Evolutionary conservation across 2,329 filamentous ascomycete genomes (phyloP), one percentile per base, ranked within the genome.

Genomic region (Claviceps pazoutovae): DNA sequence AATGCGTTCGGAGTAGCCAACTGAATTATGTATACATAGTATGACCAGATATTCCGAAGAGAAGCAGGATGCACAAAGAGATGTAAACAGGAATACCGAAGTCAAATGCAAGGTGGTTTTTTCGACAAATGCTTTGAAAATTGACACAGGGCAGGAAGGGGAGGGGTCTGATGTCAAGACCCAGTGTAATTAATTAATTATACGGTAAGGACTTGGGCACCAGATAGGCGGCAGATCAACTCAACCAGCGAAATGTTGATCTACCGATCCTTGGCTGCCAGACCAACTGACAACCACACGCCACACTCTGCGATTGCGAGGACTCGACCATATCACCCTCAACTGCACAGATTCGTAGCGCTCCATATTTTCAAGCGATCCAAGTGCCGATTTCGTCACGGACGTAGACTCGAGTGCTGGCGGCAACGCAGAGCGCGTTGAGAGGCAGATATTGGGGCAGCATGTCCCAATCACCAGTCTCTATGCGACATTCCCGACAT

Each of bases 401-500:
- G 26, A 5, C 16, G 9, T 34, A 13, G 37, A 44, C 52, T 51
- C 26, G 19, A 36, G 46, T 46, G n/a, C 38, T 14, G 19, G 43
- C 41, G n/a, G 39, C 39, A 38, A 46, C 42, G 19, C 51, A 38
- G 34, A 50, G 42, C 16, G 17, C 21, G 5, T 34, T 16, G 17
- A 21, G 14, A 38, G 17, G 21, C 13, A 26, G 7, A 30, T 19
- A 45, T 14, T 44, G 30, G 38, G 49, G 21, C 39, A 55, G 39
- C 37, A 53, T 55, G 53, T n/a, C 53, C 23, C 48, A 37, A 30
- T 42, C 47, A 46, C 47, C 54, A 19, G 49, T 39, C 48, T 81
- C 79, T 38, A 79, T 80, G 51, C 71, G 69, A 57, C 79, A 82
- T 60, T 82, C 79, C 56, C 74, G 79, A 57, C 72, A 78, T 51